Conservation (phyloP, 1,284 basidiomycete species). For the Malassezia psittaci region DNA sequence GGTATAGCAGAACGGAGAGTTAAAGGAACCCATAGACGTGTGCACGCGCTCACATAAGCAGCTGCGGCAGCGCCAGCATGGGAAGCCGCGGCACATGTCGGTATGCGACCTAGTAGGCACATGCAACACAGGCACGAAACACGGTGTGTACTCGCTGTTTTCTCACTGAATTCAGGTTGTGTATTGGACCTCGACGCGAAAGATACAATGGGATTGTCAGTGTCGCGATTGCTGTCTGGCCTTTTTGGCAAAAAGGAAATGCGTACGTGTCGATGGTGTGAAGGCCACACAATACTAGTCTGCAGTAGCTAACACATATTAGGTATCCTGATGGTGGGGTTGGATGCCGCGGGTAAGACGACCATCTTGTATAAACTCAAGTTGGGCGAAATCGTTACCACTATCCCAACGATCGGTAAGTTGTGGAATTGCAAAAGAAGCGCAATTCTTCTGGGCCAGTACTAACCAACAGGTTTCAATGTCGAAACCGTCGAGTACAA, state of each 20-base stretch:
- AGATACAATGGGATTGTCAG: conserved; percentile 40
- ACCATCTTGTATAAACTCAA: conserved; percentile 98
- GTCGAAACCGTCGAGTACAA: conserved; percentile 99
- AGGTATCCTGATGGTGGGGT: conserved; percentile 63
- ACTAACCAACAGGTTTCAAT: conserved; percentile 52
- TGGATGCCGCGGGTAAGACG: conserved; percentile 75
- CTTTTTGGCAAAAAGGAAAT: conserved; percentile 48
- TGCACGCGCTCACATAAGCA: conserved; percentile 13
- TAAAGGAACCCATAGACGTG: not conserved
- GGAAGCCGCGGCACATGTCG: not conserved
- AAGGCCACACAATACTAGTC: not conserved
- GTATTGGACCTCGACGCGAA: conserved; percentile 1
- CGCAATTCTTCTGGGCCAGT: not conserved
- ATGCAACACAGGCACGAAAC: not conserved
- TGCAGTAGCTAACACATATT: conserved; percentile 1
- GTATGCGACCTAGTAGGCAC: conserved; percentile 6
- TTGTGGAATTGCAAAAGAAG: not conserved
- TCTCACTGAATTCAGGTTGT: conserved; percentile 9
- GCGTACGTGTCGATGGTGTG: conserved; percentile 24
- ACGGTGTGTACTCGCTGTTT: conserved; percentile 4
- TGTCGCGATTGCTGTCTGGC: conserved; percentile 47
- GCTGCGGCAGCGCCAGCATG: conserved; percentile 18
- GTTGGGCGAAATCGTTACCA: conserved; percentile 98
- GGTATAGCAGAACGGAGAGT: conserved; percentile 16
- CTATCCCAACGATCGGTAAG: conserved; percentile 80